These are phyloP conservation scores for Russula foetens DNA, from an alignment of 768 basidiomycete genomes.

Conservation along the genomic window DNA sequence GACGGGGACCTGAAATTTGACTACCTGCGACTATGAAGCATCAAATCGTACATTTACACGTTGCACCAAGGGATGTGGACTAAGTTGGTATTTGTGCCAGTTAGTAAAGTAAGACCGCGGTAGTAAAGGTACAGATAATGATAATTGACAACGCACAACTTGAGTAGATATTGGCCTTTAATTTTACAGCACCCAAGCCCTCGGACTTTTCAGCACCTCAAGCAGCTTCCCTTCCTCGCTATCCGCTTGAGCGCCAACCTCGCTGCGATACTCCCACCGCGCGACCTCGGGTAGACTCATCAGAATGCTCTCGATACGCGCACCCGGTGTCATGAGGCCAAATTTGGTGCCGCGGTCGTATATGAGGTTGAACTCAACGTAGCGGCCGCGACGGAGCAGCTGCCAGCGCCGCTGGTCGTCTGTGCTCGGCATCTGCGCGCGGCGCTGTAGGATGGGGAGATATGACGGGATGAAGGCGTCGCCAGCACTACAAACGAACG, in stretches of 20 bases:
- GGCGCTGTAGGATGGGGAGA: conserved; percentile 68
- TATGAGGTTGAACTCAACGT: conserved; percentile 86
- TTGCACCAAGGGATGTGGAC: too few relatives aligned
- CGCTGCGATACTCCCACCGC: conserved; percentile 60
- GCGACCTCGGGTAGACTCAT: conserved; percentile 59
- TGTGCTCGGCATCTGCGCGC: conserved; percentile 47
- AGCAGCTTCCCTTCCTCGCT: conserved; percentile 44
- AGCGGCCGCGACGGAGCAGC: conserved; percentile 80
- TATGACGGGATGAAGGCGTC: conserved; percentile 86
- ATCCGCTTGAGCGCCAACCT: conserved; percentile 41
- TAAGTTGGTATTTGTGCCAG: too few relatives aligned
- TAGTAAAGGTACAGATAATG: background rate
- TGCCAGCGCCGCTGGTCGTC: conserved; percentile 85
- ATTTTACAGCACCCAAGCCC: conserved; percentile 36
- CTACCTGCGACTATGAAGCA: too few relatives aligned
- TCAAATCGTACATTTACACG: too few relatives aligned
- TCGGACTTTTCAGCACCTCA: conserved; percentile 40
- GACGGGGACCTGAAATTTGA: too few relatives aligned
- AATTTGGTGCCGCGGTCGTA: conserved; percentile 64
- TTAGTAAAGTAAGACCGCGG: too few relatives aligned
- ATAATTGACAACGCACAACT: background rate
- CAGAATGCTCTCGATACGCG: conserved; percentile 55
- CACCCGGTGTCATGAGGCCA: conserved; percentile 50
- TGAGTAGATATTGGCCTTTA: background rate
- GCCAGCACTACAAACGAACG: conserved; percentile 62